phyloP scores from a whole-genome alignment of 257 asterid species.

The Solanum pennellii region DNA sequence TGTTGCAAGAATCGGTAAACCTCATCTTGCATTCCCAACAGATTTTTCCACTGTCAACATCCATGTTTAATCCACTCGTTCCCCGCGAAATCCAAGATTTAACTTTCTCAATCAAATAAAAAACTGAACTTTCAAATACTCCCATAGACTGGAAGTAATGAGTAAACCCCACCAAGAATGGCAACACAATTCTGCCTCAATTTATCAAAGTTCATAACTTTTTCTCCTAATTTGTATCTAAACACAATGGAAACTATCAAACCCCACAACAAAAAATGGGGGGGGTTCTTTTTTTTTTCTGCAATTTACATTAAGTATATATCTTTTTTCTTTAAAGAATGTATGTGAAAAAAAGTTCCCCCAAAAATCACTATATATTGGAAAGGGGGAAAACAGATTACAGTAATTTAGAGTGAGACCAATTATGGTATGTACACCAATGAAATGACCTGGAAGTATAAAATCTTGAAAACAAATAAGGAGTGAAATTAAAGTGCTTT shows the following conservation, averaged over 20 bases:
- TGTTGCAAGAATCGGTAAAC: conserved; percentile 23
- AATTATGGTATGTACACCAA: conserved; percentile 22
- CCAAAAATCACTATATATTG: conserved; percentile 24
- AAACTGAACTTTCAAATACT: conserved; percentile 41
- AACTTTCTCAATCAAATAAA: conserved; percentile 52
- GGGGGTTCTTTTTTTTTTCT: conserved; percentile 2
- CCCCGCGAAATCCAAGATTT: conserved; percentile 56
- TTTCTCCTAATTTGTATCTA: not conserved
- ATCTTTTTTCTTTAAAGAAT: conserved; percentile 5
- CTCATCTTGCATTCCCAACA: conserved; percentile 42
- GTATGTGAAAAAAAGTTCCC: conserved; percentile 5
- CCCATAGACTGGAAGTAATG: conserved; percentile 40
- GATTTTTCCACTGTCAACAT: conserved; percentile 10
- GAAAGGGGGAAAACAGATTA: conserved; percentile 16
- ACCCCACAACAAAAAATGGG: conserved; percentile 64
- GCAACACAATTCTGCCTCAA: not conserved
- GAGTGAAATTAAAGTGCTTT: not conserved
- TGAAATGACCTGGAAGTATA: conserved; percentile 1
- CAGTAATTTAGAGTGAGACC: conserved; percentile 15
- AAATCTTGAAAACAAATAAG: not conserved
- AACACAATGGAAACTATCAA: conserved; percentile 6
- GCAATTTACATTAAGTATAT: conserved; percentile 6
- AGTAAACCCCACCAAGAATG: conserved; percentile 15
- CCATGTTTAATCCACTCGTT: conserved; percentile 28
- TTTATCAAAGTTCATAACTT: not conserved